Conservation (phyloP, 345 rosid genomes). For the Bretschneidera sinensis region DNA sequence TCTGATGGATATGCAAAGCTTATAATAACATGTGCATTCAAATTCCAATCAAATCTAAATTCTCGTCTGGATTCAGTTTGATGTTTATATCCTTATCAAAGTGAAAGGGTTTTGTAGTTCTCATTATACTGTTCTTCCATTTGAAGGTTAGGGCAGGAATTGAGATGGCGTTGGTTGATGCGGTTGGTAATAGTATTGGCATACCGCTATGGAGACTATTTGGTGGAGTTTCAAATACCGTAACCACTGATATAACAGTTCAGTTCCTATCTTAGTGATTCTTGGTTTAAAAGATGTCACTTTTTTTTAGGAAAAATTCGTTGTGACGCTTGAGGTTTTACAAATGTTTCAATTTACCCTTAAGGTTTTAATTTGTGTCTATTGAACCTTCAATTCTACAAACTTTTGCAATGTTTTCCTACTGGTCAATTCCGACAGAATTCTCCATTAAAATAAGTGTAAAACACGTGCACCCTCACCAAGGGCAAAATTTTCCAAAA, state of each 20-base stretch:
- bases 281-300: not conserved
- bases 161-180: constrained; percentile 94
- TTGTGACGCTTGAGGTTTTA: too few species aligned
- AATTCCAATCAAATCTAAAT: not conserved
- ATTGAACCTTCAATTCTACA: too few species aligned
- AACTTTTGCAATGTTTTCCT: too few species aligned
- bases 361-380: too few species aligned
- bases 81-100: not conserved
- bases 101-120: not conserved
- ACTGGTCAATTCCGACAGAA: too few species aligned
- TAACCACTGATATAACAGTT: constrained; percentile 90
- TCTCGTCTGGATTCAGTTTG: not conserved
- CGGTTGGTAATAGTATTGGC: constrained; percentile 66
- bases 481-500: too few species aligned
- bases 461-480: too few species aligned
- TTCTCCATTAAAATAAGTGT: too few species aligned
- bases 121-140: constrained; percentile 21
- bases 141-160: constrained; percentile 80
- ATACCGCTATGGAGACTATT: constrained; percentile 78
- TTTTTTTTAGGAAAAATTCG: too few species aligned
- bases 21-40: not conserved
- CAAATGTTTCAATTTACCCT: too few species aligned
- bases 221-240: constrained; percentile 65
- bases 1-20: not conserved
- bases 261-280: constrained; percentile 31